Conservation (phyloP, 352 stramenopile genomes). For the Phytophthora multivora region DNA sequence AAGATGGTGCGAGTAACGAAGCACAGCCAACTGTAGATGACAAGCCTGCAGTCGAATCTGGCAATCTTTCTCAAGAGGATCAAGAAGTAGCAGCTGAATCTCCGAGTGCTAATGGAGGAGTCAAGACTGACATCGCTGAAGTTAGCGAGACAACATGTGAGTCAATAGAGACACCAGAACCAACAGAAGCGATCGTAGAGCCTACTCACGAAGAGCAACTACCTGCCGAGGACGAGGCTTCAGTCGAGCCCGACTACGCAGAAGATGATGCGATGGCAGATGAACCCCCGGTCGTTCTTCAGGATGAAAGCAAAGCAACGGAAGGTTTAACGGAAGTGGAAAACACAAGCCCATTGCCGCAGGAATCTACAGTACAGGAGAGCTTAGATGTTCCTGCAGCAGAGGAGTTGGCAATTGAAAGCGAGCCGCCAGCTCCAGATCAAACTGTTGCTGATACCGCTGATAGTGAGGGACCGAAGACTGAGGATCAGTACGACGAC, state of each 20-base stretch:
- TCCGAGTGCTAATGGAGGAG: background rate
- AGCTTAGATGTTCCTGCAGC: background rate
- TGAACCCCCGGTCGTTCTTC: slow-evolving; percentile 1
- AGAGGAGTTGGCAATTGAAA: slow-evolving; percentile 2
- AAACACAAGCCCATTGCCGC: background rate
- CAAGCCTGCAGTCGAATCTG: background rate
- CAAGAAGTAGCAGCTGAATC: background rate
- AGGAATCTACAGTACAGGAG: background rate
- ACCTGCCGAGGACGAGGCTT: background rate
- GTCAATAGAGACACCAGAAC: background rate
- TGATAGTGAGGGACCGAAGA: slow-evolving; percentile 9
- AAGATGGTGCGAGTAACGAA: background rate
- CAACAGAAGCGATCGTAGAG: background rate
- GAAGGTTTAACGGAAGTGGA: background rate
- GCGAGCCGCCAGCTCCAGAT: background rate
- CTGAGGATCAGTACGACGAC: slow-evolving; percentile 40
- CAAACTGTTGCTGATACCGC: background rate
- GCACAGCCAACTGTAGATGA: background rate
- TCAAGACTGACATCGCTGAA: background rate
- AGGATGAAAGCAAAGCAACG: background rate
- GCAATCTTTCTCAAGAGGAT: background rate
- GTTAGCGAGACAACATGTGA: background rate
- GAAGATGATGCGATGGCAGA: slow-evolving; percentile 5
- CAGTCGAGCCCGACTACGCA: slow-evolving; percentile 7
- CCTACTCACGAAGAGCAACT: slow-evolving; percentile 4